Evolutionary conservation across 2,329 filamentous ascomycete genomes (phyloP).

Genomic region (Aquanectria penicillioides): DNA sequence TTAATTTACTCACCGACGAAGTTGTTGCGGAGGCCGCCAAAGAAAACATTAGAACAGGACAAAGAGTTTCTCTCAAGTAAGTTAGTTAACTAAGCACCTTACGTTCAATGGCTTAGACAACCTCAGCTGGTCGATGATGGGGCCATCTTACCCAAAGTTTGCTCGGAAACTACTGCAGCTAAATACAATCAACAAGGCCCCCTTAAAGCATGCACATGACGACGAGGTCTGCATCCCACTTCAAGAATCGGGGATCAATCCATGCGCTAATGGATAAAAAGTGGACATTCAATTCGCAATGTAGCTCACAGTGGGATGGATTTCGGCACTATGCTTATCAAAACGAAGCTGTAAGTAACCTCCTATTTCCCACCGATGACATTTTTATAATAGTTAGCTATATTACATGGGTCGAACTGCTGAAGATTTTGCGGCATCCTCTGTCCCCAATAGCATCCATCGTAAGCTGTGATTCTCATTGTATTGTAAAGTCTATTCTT

Average conservation of each 20-base stretch:
- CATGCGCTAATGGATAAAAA: neutral
- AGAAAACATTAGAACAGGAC: slow-evolving; percentile 1
- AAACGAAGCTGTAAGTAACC: slow-evolving; percentile 25
- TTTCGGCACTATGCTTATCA: slow-evolving; percentile 40
- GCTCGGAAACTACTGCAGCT: slow-evolving; percentile 30
- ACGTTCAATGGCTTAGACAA: neutral
- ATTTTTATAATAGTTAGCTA: slow-evolving; percentile 16
- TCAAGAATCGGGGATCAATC: accelerated
- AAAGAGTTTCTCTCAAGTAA: slow-evolving; percentile 27
- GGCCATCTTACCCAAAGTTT: slow-evolving; percentile 34
- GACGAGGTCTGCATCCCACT: slow-evolving; percentile 27
- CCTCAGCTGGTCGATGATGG: slow-evolving; percentile 29
- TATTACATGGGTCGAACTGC: slow-evolving; percentile 39
- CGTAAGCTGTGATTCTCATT: too few species aligned
- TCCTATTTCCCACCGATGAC: neutral
- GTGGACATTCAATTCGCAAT: slow-evolving; percentile 34
- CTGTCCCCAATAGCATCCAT: slow-evolving; percentile 35
- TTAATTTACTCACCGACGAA: slow-evolving; percentile 57
- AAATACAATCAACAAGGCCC: slow-evolving; percentile 35
- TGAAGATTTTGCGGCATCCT: slow-evolving; percentile 28
- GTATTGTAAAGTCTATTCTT: too few species aligned
- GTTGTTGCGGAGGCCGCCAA: slow-evolving; percentile 1
- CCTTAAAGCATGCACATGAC: slow-evolving; percentile 37
- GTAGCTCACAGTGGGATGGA: slow-evolving; percentile 39
- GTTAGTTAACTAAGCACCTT: neutral